Evolutionary conservation across 805 yeast genomes (phyloP), one percentile per base, ranked within the genome.

Genomic region (Hanseniaspora valbyensis): DNA sequence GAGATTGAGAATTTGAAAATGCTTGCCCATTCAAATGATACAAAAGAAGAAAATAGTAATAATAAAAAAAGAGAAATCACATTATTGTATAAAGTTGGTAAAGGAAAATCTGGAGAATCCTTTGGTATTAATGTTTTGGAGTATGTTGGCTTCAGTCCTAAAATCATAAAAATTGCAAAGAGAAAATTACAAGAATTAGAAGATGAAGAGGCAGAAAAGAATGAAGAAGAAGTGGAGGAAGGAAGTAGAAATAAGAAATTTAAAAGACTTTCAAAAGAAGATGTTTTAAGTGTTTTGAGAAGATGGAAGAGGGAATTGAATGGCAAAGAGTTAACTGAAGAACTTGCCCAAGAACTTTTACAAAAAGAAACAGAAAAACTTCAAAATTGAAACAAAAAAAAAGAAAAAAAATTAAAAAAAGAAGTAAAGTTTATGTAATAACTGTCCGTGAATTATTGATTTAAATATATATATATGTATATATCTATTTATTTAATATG

Each of bases 41-140:
- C n/a, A n/a, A n/a, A n/a, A n/a, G n/a, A n/a, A n/a, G n/a, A 63
- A 28, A 67, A 56, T 1, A 56, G 56, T 22, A 60, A 71, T 40
- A 33, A 18, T 4, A n/a, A 33, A 9, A 24, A 38, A 12, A 74
- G 75, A 30, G 95, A 87, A 56, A 86, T 92, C 56, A 88, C 97
- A 0, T 71, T 92, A 52, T 69, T 92, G 57, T 92, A 92, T 67
- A 84, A 82, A 60, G 97, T 92, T n/a, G 96, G 87, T 57, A 84
- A 86, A 1, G 98, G 98, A n/a, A 78, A 89, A 45, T 81, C 95
- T 2, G 95, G 87, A 64, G 92, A 89, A 65, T 88, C 96, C 0
- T 92, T 92, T 68, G 98, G 98, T 66, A 89, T 92, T 43, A 95
- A 92, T 63, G 98, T 92, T 42, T 97, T 97, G 0, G 96, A 92